Percentiles rank a stretch among this genome's conserved stretches.
These are phyloP conservation scores for Pouteria campechiana DNA, from an alignment of 179 eudicot genomes.

Conservation along the genomic window DNA sequence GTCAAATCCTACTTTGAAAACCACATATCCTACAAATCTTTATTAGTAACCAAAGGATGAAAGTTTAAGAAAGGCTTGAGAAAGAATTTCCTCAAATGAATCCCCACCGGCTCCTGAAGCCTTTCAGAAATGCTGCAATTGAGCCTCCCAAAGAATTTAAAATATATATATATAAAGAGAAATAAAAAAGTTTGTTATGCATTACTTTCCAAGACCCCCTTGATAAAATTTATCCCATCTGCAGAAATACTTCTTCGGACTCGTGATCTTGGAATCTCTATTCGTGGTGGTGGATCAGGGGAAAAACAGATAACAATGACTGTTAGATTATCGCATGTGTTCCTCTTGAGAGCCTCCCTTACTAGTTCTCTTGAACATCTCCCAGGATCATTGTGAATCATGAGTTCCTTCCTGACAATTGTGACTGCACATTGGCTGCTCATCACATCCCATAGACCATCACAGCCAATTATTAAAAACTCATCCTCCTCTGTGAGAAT, in stretches of 20 bases:
- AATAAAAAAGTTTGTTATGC: too few species aligned
- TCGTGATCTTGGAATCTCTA: slow-evolving; percentile 30
- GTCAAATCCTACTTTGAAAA: too few species aligned
- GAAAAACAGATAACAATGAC: slow-evolving; percentile 52
- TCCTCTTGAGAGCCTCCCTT: slow-evolving; percentile 38
- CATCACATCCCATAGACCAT: slow-evolving; percentile 64
- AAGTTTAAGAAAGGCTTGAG: too few species aligned
- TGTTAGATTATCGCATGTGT: slow-evolving; percentile 47
- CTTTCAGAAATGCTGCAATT: too few species aligned
- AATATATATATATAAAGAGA: too few species aligned
- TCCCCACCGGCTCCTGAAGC: too few species aligned
- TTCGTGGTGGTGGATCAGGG: slow-evolving; percentile 30
- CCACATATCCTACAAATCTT: too few species aligned
- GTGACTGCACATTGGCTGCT: slow-evolving; percentile 59
- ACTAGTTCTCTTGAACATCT: slow-evolving; percentile 35
- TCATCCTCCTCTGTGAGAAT: slow-evolving; percentile 43
- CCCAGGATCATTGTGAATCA: slow-evolving; percentile 43
- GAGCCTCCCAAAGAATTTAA: too few species aligned
- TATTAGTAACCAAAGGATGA: too few species aligned
- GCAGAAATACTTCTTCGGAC: slow-evolving; percentile 54
- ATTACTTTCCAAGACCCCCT: slow-evolving; percentile 34
- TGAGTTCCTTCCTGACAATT: slow-evolving; percentile 47
- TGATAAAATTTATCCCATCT: slow-evolving; percentile 49
- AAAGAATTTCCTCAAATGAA: too few species aligned
- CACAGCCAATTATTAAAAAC: slow-evolving; percentile 51